Base-by-base conservation (phyloP, 257 asterid species). In the Fraxinus pennsylvanica region DNA sequence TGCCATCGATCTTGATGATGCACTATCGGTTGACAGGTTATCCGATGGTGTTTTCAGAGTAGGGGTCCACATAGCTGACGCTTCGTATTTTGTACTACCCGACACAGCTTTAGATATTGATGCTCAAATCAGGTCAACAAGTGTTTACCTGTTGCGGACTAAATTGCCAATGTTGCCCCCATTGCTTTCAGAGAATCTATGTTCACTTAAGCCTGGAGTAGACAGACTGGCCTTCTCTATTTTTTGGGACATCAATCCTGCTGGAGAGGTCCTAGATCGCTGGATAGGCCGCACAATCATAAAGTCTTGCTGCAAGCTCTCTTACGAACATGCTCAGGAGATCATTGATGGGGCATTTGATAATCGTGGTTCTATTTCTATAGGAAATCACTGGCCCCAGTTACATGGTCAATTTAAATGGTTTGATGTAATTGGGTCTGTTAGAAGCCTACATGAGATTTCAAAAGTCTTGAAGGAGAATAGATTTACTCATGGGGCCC, bases 1-100 rank as follows among this genome's bases (percentile, higher is more conserved):
- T 73, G 97, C 98, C 78, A 86, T 86, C n/a, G 97, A 92, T 82
- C 94, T 92, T 70, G 98, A 94, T 82, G 99, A 94, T 88, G 98
- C 99, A 36, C 83, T 94, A 57, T 94, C 99, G 0, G 85, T 90
- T 68, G 92, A 92, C 65, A 83, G 52, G 59, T 78, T 89, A 76
- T 70, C 94, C 17, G 72, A 82, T 41, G 92, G 92, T 25, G 81
- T 33, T 85, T 82, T 81, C 22, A 86, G 96, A 82, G 96, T 94
- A 36, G 99, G 99, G 63, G 96, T 94, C 78, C 99, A 94, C 82
- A 85, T 92, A 73, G 91, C 99, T 43, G 99, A 94, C 76, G 97
- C 82, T 61, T 92, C 99, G 21, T 89, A 90, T 83, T 94, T 92
- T 78, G 96, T 94, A 39, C 82, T 30, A n/a, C 97, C 99, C 14